These are phyloP conservation scores for Cetradonia linearis DNA, from an alignment of 495 filamentous ascomycete species.

Conservation along the genomic window DNA sequence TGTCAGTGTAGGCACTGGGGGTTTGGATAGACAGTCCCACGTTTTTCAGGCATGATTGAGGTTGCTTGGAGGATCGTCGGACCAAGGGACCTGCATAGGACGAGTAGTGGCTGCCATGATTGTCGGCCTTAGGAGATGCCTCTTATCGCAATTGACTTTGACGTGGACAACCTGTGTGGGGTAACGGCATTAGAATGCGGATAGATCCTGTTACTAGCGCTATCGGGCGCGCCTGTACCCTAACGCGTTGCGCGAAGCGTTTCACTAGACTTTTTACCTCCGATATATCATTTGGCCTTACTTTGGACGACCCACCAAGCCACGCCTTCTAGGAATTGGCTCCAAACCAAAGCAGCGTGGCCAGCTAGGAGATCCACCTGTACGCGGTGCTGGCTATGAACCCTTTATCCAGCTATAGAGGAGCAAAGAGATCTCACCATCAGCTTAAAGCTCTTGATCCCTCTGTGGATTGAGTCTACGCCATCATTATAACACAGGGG, in stretches of 20 bases:
- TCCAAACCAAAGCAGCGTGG: not conserved
- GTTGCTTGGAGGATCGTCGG: not conserved
- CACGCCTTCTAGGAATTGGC: not conserved
- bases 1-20: not conserved
- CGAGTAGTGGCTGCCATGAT: not conserved
- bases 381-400: too few relatives aligned
- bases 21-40: not conserved
- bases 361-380: too few relatives aligned
- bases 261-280: not conserved
- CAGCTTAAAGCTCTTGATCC: too few relatives aligned
- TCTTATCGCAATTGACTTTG: constrained; percentile 15
- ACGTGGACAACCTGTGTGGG: not conserved
- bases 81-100: not conserved
- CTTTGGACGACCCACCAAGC: not conserved
- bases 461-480: too few relatives aligned
- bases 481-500: too few relatives aligned
- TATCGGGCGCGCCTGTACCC: not conserved
- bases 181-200: constrained; percentile 3
- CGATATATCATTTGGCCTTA: not conserved
- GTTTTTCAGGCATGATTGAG: constrained; percentile 11
- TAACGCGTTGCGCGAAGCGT: not conserved
- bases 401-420: too few relatives aligned
- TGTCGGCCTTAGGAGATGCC: not conserved
- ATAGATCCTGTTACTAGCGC: constrained; percentile 1
- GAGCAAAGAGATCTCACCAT: too few relatives aligned